Evolutionary conservation across 306 rosid genomes (phyloP), one percentile per base, ranked within the genome.

Genomic region (Abrus pulchellus): DNA sequence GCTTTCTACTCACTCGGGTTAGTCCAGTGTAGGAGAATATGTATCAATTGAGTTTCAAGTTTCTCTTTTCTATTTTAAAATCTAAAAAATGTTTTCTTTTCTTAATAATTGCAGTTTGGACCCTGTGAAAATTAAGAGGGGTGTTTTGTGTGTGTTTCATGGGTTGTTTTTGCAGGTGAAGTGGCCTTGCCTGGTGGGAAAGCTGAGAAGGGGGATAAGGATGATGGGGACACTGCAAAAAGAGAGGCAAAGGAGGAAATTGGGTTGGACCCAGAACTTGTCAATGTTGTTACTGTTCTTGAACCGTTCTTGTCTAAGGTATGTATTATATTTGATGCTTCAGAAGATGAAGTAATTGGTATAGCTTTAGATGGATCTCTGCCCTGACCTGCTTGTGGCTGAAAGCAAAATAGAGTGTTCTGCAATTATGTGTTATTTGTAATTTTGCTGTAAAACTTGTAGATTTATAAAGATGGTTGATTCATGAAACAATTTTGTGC

Each of bases 281-380:
- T 95, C 9, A 74, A 91, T 76, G 88, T 93, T 67, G 97, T 93
- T 8, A 87, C 97, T 43, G 85, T 86, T 78, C 99, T 95, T 77
- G 96, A 95, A 74, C 99, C 98, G 28, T 95, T 95, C 69, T 87
- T 95, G 83, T 93, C 98, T 3, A 95, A 95, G 99, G 99, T 95
- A 82, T 76, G 61, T 64, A 9, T 72, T 55, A 0, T 63, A 1
- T 53, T n/a, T 57, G 2, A 54, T 53, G 12, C 27, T 33, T 66
- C 60, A 20, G 44, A 14, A 1, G 69, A 67, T 61, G 4, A 64
- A 36, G 60, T 74, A 9, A 68, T 73, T 34, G 10, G 55, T 63
- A 38, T 45, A 7, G 50, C 14, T 45, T 45, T 52, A 49, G 55
- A 61, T 71, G 67, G 27, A 80, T 55, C 34, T 62, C 14, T 73